phyloP scores from a whole-genome alignment of 2,329 filamentous ascomycete species.

The Pestalotiopsis sp. region DNA sequence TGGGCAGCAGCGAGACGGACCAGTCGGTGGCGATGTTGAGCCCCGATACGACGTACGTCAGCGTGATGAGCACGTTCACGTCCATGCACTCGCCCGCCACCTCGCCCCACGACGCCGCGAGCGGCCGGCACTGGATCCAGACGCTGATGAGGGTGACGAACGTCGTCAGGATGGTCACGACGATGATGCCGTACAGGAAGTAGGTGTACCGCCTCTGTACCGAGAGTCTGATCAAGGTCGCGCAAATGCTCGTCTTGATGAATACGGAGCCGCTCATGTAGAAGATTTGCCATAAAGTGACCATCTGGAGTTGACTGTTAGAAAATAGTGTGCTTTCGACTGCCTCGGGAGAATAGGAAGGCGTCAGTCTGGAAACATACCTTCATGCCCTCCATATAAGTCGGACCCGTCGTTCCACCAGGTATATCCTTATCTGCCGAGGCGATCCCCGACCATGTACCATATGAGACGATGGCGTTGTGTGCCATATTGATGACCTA shows the following conservation, averaged over 20 bases:
- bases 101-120: constrained; percentile 18
- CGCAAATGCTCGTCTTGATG: constrained; percentile 22
- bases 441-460: constrained; percentile 24
- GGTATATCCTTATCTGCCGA: constrained; percentile 11
- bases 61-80: constrained; percentile 10
- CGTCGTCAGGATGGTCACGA: constrained; percentile 12
- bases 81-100: constrained; percentile 11
- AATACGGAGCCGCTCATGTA: constrained; percentile 19
- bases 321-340: too few species aligned
- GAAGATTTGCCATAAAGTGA: constrained; percentile 21
- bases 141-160: constrained; percentile 16
- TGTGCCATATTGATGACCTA: constrained; percentile 21
- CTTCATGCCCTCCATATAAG: constrained; percentile 1
- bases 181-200: constrained; percentile 18
- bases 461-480: constrained; percentile 21
- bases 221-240: constrained; percentile 19
- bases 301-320: neutral
- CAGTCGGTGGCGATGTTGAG: constrained; percentile 14
- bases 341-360: neutral
- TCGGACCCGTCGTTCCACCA: neutral
- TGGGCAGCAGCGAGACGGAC: constrained; percentile 10
- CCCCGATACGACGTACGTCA: constrained; percentile 21
- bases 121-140: constrained; percentile 18
- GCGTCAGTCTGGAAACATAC: neutral
- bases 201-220: constrained; percentile 14